Evolutionary conservation across 495 filamentous ascomycete genomes (phyloP).

Genomic region (Penicillium coprophilum): DNA sequence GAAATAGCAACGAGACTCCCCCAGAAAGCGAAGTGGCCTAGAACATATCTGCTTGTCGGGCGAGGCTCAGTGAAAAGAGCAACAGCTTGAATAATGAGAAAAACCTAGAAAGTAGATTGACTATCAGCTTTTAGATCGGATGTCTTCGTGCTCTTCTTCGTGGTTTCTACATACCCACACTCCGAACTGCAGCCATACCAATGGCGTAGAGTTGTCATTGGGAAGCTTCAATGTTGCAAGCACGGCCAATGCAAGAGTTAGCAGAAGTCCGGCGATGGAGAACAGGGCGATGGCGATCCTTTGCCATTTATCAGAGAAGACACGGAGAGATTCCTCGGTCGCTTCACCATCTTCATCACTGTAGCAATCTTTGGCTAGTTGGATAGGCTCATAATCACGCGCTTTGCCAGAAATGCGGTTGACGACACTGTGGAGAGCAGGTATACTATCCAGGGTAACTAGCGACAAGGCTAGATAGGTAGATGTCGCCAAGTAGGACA

Average conservation of each 20-base stretch:
- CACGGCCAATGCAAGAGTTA: constrained; percentile 27
- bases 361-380: constrained; percentile 25
- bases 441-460: constrained; percentile 22
- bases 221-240: constrained; percentile 16
- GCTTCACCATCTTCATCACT: constrained; percentile 36
- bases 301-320: constrained; percentile 34
- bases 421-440: constrained; percentile 25
- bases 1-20: constrained; percentile 28
- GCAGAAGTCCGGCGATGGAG: constrained; percentile 19
- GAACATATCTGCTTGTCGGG: constrained; percentile 29
- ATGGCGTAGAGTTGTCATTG: constrained; percentile 14
- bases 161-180: constrained; percentile 35
- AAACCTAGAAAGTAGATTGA: constrained; percentile 16
- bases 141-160: neutral
- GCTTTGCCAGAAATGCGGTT: constrained; percentile 22
- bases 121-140: neutral
- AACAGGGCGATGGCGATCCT: constrained; percentile 22
- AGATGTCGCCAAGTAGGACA: constrained; percentile 24
- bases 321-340: constrained; percentile 29
- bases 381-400: constrained; percentile 20
- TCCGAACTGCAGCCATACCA: constrained; percentile 36
- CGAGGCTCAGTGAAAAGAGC: constrained; percentile 38
- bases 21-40: constrained; percentile 33
- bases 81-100: constrained; percentile 34
- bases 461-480: constrained; percentile 29